These are phyloP conservation scores for Elongisporangium anandrum DNA, from an alignment of 352 stramenopile genomes.

Conservation along the genomic window DNA sequence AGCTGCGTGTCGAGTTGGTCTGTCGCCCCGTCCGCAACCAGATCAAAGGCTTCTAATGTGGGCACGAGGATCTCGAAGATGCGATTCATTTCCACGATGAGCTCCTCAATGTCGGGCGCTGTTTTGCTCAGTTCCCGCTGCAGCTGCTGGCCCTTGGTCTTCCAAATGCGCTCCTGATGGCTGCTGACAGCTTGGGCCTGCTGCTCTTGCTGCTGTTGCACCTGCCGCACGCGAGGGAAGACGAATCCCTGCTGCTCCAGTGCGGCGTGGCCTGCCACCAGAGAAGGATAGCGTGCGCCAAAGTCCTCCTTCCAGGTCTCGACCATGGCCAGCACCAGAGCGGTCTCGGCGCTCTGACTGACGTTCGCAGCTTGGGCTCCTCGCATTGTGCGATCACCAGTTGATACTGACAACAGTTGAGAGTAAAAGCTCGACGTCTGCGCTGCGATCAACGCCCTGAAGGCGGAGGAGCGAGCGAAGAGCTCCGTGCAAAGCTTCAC, in stretches of 20 bases:
- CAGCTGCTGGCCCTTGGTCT: slow-evolving; percentile 21
- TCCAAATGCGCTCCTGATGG: slow-evolving; percentile 14
- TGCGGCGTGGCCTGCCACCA: slow-evolving; percentile 45
- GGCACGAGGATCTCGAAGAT: slow-evolving; percentile 74
- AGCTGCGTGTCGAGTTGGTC: slow-evolving; percentile 1
- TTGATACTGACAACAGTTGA: slow-evolving; percentile 35
- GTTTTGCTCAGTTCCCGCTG: slow-evolving; percentile 43
- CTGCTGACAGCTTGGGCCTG: slow-evolving; percentile 9
- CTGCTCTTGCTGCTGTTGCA: slow-evolving; percentile 6
- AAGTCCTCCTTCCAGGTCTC: slow-evolving; percentile 61
- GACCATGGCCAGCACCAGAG: slow-evolving; percentile 42
- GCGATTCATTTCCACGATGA: slow-evolving; percentile 66
- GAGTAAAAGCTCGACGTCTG: slow-evolving; percentile 44
- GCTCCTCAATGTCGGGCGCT: slow-evolving; percentile 60
- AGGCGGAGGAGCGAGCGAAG: slow-evolving; percentile 49
- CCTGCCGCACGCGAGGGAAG: slow-evolving; percentile 29
- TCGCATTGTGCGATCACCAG: slow-evolving; percentile 21
- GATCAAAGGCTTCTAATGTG: slow-evolving; percentile 59
- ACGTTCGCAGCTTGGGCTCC: background rate
- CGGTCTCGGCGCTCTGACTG: slow-evolving; percentile 9
- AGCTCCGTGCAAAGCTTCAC: slow-evolving; percentile 42
- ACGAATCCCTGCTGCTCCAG: slow-evolving; percentile 45
- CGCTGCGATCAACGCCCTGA: slow-evolving; percentile 37
- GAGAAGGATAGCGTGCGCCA: slow-evolving; percentile 45
- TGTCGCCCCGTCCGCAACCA: slow-evolving; percentile 8